Conservation (phyloP, 768 basidiomycete genomes). For the Glaciozyma antarctica region DNA sequence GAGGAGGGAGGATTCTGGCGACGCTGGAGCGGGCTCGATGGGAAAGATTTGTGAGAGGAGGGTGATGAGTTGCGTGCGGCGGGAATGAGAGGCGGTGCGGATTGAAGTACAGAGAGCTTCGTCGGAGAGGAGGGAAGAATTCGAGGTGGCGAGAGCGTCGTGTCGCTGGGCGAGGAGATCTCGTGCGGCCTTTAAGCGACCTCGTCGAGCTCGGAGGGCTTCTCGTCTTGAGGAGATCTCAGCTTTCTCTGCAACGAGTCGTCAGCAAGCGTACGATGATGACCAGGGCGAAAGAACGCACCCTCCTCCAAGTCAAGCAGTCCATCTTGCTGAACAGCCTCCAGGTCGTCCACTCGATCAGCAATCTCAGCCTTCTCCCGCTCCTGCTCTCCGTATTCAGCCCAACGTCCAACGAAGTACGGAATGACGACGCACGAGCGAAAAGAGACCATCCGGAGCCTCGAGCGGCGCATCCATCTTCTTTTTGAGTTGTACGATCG, state of each 20-base stretch:
- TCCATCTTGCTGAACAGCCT: conserved; percentile 4
- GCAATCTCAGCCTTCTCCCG: conserved; percentile 4
- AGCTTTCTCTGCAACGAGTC: not conserved
- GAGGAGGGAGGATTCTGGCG: conserved; percentile 51
- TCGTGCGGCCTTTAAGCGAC: conserved; percentile 8
- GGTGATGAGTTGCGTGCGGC: conserved; percentile 47
- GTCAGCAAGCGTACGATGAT: not conserved
- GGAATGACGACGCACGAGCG: not conserved
- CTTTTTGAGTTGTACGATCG: not conserved
- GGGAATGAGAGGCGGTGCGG: not conserved
- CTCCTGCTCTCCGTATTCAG: conserved; percentile 17
- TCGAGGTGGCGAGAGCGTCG: not conserved
- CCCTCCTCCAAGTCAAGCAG: conserved; percentile 30
- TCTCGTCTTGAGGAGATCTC: conserved; percentile 4
- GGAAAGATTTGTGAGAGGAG: conserved; percentile 69
- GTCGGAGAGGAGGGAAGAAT: not conserved
- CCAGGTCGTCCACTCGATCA: conserved; percentile 13
- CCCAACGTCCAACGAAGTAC: not conserved
- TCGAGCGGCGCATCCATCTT: not conserved
- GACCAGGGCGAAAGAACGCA: not conserved
- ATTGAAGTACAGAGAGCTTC: too few species aligned
- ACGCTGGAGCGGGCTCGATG: conserved; percentile 53
- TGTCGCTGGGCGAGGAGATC: not conserved
- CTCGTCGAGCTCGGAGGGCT: conserved; percentile 14
- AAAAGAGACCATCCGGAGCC: not conserved